Percentiles rank a stretch among this genome's conserved stretches.
These are phyloP conservation scores for Parathielavia appendiculata DNA, from an alignment of 495 filamentous ascomycete species.

Conservation along the genomic window DNA sequence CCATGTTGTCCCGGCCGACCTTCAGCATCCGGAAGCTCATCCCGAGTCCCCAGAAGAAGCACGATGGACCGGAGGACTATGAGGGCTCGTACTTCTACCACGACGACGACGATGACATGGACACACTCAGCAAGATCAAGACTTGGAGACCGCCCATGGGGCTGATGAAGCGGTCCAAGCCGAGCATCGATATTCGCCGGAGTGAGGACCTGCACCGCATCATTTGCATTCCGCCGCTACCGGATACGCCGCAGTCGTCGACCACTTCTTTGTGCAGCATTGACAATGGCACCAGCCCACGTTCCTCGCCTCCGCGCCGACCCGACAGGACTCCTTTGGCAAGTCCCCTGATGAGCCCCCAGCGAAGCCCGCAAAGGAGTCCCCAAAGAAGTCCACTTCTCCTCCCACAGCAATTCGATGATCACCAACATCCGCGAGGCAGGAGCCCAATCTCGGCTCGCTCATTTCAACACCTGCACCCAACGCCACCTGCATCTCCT, in stretches of 20 bases:
- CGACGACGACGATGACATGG: slow-evolving; percentile 25
- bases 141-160: slow-evolving; percentile 29
- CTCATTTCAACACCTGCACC: slow-evolving; percentile 8
- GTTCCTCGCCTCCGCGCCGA: slow-evolving; percentile 24
- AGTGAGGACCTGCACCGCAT: slow-evolving; percentile 41
- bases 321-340: slow-evolving; percentile 16
- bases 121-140: slow-evolving; percentile 27
- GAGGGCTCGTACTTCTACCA: slow-evolving; percentile 29
- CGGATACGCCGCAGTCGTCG: slow-evolving; percentile 45
- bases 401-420: slow-evolving; percentile 24
- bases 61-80: slow-evolving; percentile 29
- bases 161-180: slow-evolving; percentile 29
- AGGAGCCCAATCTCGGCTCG: slow-evolving; percentile 13
- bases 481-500: slow-evolving; percentile 20
- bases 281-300: slow-evolving; percentile 30
- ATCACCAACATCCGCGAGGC: slow-evolving; percentile 14
- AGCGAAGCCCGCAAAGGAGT: slow-evolving; percentile 23
- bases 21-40: slow-evolving; percentile 45
- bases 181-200: slow-evolving; percentile 36
- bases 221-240: slow-evolving; percentile 38
- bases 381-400: slow-evolving; percentile 28
- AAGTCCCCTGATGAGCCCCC: slow-evolving; percentile 15
- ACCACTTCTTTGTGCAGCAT: slow-evolving; percentile 45
- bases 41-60: slow-evolving; percentile 31
- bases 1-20: slow-evolving; percentile 41